phyloP scores from a whole-genome alignment of 768 basidiomycete species.

The Myochromella boudieri region DNA sequence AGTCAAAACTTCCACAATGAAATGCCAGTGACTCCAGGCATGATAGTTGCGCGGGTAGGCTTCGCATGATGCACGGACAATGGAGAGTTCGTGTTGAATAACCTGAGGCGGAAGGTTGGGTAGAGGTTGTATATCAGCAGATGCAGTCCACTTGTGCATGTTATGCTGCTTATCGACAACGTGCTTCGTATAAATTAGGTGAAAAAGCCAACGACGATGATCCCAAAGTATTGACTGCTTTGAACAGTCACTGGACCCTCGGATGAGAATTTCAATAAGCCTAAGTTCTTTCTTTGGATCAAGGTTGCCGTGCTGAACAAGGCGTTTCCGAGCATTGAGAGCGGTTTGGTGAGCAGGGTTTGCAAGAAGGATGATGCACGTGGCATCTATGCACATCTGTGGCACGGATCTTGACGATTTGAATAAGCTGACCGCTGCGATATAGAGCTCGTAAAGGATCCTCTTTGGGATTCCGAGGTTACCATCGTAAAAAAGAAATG shows the following conservation, averaged over 20 bases:
- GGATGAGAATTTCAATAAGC: slow-evolving; percentile 44
- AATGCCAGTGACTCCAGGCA: slow-evolving; percentile 66
- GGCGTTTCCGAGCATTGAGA: slow-evolving; percentile 56
- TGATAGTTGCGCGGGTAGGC: slow-evolving; percentile 73
- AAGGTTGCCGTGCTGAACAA: slow-evolving; percentile 39
- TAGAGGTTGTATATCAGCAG: slow-evolving; percentile 24
- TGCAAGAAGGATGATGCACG: slow-evolving; percentile 54
- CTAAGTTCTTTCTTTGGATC: slow-evolving; percentile 46
- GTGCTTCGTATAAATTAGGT: slow-evolving; percentile 25
- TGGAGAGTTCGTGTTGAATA: slow-evolving; percentile 46
- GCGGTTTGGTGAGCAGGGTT: slow-evolving; percentile 75
- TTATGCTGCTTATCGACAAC: background rate
- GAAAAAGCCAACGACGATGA: slow-evolving; percentile 67
- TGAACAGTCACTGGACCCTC: slow-evolving; percentile 51
- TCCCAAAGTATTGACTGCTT: slow-evolving; percentile 73
- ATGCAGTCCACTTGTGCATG: slow-evolving; percentile 21
- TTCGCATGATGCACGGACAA: slow-evolving; percentile 52
- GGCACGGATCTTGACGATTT: slow-evolving; percentile 22
- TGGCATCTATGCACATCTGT: slow-evolving; percentile 26
- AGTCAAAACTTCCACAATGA: slow-evolving; percentile 39
- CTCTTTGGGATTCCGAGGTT: slow-evolving; percentile 69
- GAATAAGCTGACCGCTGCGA: slow-evolving; percentile 40
- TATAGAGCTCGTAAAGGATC: slow-evolving; percentile 50
- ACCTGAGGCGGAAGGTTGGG: slow-evolving; percentile 34
- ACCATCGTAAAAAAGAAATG: slow-evolving; percentile 56